A percentile compares a stretch with the other conserved stretches of the same genome.
Evolutionary conservation across 1,284 basidiomycete species (phyloP).

Genomic region (Ustilago xerochloae): DNA sequence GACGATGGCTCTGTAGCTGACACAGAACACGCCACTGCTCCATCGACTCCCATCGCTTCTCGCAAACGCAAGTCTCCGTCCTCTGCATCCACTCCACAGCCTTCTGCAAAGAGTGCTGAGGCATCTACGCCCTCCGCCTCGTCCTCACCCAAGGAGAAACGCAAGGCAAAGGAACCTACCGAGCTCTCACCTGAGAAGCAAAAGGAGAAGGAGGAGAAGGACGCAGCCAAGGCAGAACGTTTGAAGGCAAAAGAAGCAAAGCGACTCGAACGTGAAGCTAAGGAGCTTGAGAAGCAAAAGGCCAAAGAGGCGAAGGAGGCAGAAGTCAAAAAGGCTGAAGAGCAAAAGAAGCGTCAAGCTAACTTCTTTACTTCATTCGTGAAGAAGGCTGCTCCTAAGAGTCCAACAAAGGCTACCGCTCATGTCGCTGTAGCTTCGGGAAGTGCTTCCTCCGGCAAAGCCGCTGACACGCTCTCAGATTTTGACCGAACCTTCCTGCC

Average conservation of each 20-base stretch:
- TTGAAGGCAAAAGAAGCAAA: slow-evolving; percentile 46
- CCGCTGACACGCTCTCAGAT: slow-evolving; percentile 33
- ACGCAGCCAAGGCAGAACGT: slow-evolving; percentile 68
- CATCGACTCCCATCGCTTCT: slow-evolving; percentile 21
- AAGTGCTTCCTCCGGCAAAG: slow-evolving; percentile 14
- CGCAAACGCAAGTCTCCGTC: slow-evolving; percentile 34
- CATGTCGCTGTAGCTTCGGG: slow-evolving; percentile 8
- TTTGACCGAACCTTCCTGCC: slow-evolving; percentile 64
- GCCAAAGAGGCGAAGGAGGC: slow-evolving; percentile 59
- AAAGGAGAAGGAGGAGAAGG: slow-evolving; percentile 70
- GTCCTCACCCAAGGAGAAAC: slow-evolving; percentile 48
- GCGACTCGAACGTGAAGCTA: slow-evolving; percentile 47
- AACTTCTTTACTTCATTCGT: slow-evolving; percentile 62
- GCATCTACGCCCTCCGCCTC: slow-evolving; percentile 23
- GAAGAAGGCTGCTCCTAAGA: slow-evolving; percentile 46
- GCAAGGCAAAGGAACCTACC: slow-evolving; percentile 39
- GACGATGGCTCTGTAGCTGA: slow-evolving; percentile 36
- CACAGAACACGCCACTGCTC: slow-evolving; percentile 16
- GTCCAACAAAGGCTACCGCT: slow-evolving; percentile 9
- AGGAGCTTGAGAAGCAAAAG: slow-evolving; percentile 66
- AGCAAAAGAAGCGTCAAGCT: slow-evolving; percentile 49
- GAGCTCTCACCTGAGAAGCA: slow-evolving; percentile 52
- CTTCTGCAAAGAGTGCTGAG: slow-evolving; percentile 18
- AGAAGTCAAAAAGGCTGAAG: slow-evolving; percentile 71
- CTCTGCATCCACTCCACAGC: slow-evolving; percentile 29